Evolutionary conservation across 140 eudicot genomes (phyloP), one percentile per base, ranked within the genome.

Genomic region (Stevia rebaudiana): DNA sequence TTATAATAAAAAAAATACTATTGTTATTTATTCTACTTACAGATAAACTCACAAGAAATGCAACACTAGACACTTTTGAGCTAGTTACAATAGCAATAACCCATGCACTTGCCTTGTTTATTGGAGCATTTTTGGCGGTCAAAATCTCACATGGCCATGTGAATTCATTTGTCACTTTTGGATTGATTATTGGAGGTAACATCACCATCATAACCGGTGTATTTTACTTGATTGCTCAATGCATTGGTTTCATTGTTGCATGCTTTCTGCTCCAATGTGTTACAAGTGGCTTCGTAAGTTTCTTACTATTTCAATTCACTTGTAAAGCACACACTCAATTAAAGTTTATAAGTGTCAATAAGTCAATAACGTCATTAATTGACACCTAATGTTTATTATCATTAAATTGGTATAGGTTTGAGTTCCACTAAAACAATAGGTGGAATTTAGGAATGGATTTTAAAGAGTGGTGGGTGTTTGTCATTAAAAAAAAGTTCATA

Each of bases 141-240:
- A 82, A 85, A 69, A 64, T 85, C 65, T 85, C 94, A 0, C 86
- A 89, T 59, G 88, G 89, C 18, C 94, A 85, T 70, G 43, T 85
- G 72, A 85, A 85, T 23, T 89, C 88, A 11, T 84, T 86, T 71
- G 88, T 85, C 41, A 85, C 94, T 9, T 77, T 85, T 11, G 88
- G 94, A 54, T 75, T 83, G 78, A 84, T 84, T 18, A 6, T 85
- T 63, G 89, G 94, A 22, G 94, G 94, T 36, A 69, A 85, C 75
- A 85, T 85, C 56, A 82, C 89, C 49, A 56, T 85, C 67, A 46
- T 78, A 1, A 85, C 81, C 6, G 87, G 83, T 44, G 28, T 85
- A 15, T 80, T 85, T 65, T 85, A 85, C 46, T 82, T 84, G 89
- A 51, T 85, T 71, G 89, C 86, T 5, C 94, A 85, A 39, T 67